A percentile compares a stretch with the other conserved stretches of the same genome.
These are phyloP conservation scores for Podaxis sp. DNA, from an alignment of 768 basidiomycete genomes.

Conservation along the genomic window DNA sequence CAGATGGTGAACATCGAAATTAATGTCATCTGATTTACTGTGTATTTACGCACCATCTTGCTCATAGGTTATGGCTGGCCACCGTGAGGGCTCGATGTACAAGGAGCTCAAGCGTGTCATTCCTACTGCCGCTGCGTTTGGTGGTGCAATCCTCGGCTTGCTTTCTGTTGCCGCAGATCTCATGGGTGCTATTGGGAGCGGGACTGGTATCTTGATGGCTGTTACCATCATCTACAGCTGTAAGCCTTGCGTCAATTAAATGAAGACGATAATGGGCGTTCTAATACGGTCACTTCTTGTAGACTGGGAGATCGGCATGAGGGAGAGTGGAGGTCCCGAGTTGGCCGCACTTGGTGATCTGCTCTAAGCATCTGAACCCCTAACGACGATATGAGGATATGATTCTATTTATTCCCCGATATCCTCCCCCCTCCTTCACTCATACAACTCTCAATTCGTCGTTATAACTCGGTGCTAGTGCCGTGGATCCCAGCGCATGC, in stretches of 20 bases:
- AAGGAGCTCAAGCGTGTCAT: constrained; percentile 98
- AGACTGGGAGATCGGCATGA: constrained; percentile 97
- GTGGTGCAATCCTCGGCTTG: constrained; percentile 93
- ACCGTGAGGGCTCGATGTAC: constrained; percentile 98
- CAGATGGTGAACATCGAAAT: constrained; percentile 66
- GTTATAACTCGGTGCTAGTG: background rate
- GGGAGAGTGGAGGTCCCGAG: constrained; percentile 81
- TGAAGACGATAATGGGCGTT: background rate
- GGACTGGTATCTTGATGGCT: constrained; percentile 95
- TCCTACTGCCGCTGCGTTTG: constrained; percentile 95
- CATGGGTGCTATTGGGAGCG: constrained; percentile 94
- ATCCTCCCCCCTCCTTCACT: background rate
- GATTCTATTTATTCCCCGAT: background rate
- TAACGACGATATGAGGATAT: background rate
- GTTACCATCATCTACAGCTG: constrained; percentile 97
- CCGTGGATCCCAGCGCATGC: background rate
- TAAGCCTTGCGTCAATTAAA: constrained; percentile 31
- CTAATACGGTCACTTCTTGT: constrained; percentile 11
- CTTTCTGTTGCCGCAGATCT: constrained; percentile 90
- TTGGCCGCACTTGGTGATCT: constrained; percentile 78
- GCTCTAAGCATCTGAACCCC: constrained; percentile 37
- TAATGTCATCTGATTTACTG: background rate
- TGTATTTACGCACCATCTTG: background rate
- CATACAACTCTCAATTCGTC: background rate
- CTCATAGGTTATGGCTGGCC: constrained; percentile 71